Conservation (phyloP, 176 grass and related monocot genomes). For the Elaeis guineensis region DNA sequence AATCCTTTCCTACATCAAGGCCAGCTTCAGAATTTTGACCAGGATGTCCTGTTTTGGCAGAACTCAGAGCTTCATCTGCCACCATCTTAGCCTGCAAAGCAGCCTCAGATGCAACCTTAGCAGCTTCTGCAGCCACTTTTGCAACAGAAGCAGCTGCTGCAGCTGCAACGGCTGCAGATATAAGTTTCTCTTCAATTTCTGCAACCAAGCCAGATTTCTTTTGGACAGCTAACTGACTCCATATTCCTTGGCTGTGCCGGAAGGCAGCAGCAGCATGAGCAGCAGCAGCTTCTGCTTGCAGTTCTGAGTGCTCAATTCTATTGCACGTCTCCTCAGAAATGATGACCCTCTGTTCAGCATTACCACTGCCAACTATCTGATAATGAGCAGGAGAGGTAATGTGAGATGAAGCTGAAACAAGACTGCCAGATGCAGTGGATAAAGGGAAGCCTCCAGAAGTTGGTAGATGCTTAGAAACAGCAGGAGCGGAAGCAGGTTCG, state of each 20-base stretch:
- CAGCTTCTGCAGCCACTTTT: constrained; percentile 78
- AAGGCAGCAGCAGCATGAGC: constrained; percentile 43
- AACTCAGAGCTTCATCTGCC: constrained; percentile 67
- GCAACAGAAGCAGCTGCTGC: constrained; percentile 84
- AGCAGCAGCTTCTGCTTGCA: constrained; percentile 55
- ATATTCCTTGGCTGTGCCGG: constrained; percentile 61
- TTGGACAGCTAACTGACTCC: constrained; percentile 49
- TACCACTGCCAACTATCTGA: constrained; percentile 27
- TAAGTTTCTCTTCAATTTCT: constrained; percentile 74
- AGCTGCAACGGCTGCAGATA: constrained; percentile 73
- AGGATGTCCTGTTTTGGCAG: constrained; percentile 19
- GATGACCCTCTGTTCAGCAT: constrained; percentile 32
- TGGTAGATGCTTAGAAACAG: constrained; percentile 20
- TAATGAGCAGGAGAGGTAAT: constrained; percentile 34
- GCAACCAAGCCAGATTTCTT: constrained; percentile 39
- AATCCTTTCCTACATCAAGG: constrained; percentile 24
- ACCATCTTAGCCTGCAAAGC: constrained; percentile 87
- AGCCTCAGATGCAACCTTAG: constrained; percentile 84
- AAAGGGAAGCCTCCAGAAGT: constrained; percentile 34
- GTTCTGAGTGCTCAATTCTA: constrained; percentile 60
- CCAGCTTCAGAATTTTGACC: constrained; percentile 15
- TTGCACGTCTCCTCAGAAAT: constrained; percentile 37
- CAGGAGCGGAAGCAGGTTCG: constrained; percentile 34
- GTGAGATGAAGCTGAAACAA: constrained; percentile 43
- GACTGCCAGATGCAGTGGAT: constrained; percentile 31